Percentiles rank a stretch among this genome's conserved stretches.
These are phyloP conservation scores for Sarocladium oryzae DNA, from an alignment of 2,329 filamentous ascomycete species.

Conservation along the genomic window DNA sequence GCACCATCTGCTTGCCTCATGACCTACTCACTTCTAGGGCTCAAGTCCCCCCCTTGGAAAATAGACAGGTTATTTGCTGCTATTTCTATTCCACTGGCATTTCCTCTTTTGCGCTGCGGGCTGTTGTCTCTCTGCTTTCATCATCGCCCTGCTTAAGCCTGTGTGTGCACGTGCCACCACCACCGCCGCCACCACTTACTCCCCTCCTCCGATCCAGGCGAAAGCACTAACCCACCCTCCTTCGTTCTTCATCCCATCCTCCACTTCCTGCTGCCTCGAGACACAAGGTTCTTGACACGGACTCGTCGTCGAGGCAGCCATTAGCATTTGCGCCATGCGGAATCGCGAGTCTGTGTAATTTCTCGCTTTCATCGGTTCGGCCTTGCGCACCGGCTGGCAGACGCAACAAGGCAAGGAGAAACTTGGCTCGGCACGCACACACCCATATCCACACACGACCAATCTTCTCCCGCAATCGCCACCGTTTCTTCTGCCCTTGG, in stretches of 20 bases:
- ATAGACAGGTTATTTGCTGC: not conserved
- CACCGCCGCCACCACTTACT: too few species aligned
- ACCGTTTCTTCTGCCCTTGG: not conserved
- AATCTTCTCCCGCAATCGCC: not conserved
- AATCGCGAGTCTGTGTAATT: not conserved
- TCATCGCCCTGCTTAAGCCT: too few species aligned
- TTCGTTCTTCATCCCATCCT: not conserved
- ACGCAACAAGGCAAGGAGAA: not conserved
- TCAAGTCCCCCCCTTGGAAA: not conserved
- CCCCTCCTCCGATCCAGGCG: not conserved
- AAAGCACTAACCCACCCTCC: not conserved
- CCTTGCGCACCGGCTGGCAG: not conserved
- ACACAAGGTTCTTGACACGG: not conserved
- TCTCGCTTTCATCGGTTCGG: not conserved
- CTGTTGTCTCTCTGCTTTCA: too few species aligned
- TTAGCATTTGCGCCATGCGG: not conserved
- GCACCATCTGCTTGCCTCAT: too few species aligned
- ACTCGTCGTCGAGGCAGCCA: not conserved
- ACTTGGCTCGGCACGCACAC: not conserved
- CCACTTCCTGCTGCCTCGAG: not conserved
- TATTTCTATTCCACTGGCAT: not conserved
- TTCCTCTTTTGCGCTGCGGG: not conserved
- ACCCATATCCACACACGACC: not conserved
- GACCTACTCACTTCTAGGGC: too few species aligned
- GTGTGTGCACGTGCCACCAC: slow-evolving; percentile 2